Conservation (phyloP, 176 grass and related monocot genomes). For the Saccharum spontaneum region DNA sequence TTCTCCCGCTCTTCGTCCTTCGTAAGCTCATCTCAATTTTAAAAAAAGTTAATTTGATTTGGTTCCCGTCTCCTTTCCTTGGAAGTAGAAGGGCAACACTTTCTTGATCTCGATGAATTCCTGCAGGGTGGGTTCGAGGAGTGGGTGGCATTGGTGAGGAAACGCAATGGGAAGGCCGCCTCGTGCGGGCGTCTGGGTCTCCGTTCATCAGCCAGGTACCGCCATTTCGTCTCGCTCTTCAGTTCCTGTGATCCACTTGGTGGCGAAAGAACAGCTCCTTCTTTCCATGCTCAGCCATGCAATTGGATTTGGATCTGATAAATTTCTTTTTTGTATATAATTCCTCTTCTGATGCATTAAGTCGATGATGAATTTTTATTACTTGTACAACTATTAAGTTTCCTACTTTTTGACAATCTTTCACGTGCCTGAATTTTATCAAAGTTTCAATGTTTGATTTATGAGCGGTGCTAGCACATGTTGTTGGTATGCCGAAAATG, state of each 20-base stretch:
- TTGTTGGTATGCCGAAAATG: not conserved
- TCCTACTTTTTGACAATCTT: not conserved
- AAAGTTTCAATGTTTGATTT: not conserved
- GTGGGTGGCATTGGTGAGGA: slow-evolving; percentile 56
- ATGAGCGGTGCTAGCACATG: not conserved
- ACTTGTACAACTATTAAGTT: not conserved
- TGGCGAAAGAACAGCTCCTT: too few species aligned
- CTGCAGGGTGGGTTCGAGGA: slow-evolving; percentile 57
- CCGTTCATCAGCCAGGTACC: slow-evolving; percentile 36
- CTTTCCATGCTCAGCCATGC: too few species aligned
- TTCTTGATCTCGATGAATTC: slow-evolving; percentile 9
- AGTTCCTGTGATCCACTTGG: not conserved
- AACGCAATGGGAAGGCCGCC: slow-evolving; percentile 37
- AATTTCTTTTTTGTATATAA: not conserved
- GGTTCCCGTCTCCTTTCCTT: not conserved
- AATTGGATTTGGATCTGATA: not conserved
- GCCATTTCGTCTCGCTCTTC: not conserved
- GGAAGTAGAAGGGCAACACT: not conserved
- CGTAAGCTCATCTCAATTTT: slow-evolving; percentile 32
- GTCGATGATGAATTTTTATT: not conserved
- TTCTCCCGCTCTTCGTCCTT: slow-evolving; percentile 52
- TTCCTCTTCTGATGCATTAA: not conserved
- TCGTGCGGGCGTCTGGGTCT: slow-evolving; percentile 27
- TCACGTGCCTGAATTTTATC: not conserved
- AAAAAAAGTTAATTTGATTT: not conserved